Percentiles rank a stretch among this genome's conserved stretches.
These are phyloP conservation scores for Venturia nashicola DNA, from an alignment of 2,329 filamentous ascomycete species.

Conservation along the genomic window DNA sequence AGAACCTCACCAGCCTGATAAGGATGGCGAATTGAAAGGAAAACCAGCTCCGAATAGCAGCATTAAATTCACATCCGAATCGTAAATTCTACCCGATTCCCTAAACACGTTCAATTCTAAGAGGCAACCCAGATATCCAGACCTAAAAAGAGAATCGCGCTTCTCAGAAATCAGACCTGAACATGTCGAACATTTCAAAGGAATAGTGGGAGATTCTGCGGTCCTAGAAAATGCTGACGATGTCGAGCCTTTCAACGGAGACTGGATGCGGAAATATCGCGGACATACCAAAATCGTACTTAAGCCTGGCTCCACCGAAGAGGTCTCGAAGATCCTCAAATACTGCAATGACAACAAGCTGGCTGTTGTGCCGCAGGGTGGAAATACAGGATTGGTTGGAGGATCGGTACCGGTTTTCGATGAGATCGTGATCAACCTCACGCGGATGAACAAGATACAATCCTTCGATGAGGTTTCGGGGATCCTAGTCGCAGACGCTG, in stretches of 20 bases:
- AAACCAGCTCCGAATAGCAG: slow-evolving; percentile 26
- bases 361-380: slow-evolving; percentile 91
- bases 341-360: slow-evolving; percentile 92
- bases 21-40: slow-evolving; percentile 22
- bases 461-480: slow-evolving; percentile 91
- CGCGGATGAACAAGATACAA: slow-evolving; percentile 80
- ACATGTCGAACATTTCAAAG: slow-evolving; percentile 73
- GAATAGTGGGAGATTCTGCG: slow-evolving; percentile 69
- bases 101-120: not conserved
- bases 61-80: slow-evolving; percentile 72
- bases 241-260: slow-evolving; percentile 82
- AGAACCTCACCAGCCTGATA: slow-evolving; percentile 27
- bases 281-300: slow-evolving; percentile 80
- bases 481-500: slow-evolving; percentile 79
- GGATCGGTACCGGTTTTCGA: slow-evolving; percentile 96
- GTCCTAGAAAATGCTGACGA: slow-evolving; percentile 74
- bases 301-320: slow-evolving; percentile 70
- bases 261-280: slow-evolving; percentile 99
- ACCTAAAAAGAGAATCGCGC: slow-evolving; percentile 64
- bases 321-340: slow-evolving; percentile 80
- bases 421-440: slow-evolving; percentile 87
- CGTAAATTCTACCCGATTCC: slow-evolving; percentile 31
- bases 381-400: slow-evolving; percentile 91
- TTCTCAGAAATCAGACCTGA: slow-evolving; percentile 63
- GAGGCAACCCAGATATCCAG: slow-evolving; percentile 46